phyloP scores from a whole-genome alignment of 2,329 filamentous ascomycete species.

The Cyphellophora europaea region DNA sequence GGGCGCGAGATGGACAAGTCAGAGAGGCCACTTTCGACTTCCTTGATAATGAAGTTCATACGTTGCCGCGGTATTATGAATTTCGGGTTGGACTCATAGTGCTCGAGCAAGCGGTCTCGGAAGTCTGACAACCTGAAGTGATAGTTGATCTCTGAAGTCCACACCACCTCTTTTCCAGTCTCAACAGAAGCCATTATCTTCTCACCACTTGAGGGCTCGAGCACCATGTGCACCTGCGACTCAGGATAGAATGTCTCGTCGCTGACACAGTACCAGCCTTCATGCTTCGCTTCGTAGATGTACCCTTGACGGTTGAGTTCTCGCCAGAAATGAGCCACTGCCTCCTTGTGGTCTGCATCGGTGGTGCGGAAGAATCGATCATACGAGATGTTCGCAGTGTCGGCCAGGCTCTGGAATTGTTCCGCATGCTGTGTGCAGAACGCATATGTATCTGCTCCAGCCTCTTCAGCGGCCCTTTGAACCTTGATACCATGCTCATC shows the following conservation, averaged over 20 bases:
- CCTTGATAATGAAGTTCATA: slow-evolving; percentile 68
- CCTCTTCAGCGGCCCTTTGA: slow-evolving; percentile 69
- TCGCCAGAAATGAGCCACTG: slow-evolving; percentile 84
- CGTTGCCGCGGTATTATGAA: slow-evolving; percentile 67
- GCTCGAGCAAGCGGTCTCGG: slow-evolving; percentile 64
- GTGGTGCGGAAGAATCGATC: slow-evolving; percentile 92
- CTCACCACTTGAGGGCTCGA: slow-evolving; percentile 71
- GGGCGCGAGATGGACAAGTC: slow-evolving; percentile 89
- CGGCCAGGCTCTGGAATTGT: slow-evolving; percentile 51
- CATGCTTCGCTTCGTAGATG: slow-evolving; percentile 77
- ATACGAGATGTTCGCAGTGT: slow-evolving; percentile 59
- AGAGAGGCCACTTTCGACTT: slow-evolving; percentile 67
- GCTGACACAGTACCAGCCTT: slow-evolving; percentile 93
- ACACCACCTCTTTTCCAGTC: slow-evolving; percentile 88
- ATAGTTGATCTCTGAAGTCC: slow-evolving; percentile 88
- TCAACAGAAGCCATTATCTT: slow-evolving; percentile 74
- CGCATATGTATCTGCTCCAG: slow-evolving; percentile 63
- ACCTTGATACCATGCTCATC: slow-evolving; percentile 98
- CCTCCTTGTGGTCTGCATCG: slow-evolving; percentile 67
- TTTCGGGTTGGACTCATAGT: slow-evolving; percentile 67
- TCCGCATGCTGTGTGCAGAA: slow-evolving; percentile 81
- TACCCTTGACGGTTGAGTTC: slow-evolving; percentile 65
- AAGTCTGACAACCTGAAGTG: slow-evolving; percentile 86
- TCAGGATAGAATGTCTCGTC: slow-evolving; percentile 95
- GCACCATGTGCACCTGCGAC: slow-evolving; percentile 59